These are phyloP conservation scores for Syncephalastrum sp. DNA, from an alignment of 371 early-diverging fungal genomes.

Conservation along the genomic window DNA sequence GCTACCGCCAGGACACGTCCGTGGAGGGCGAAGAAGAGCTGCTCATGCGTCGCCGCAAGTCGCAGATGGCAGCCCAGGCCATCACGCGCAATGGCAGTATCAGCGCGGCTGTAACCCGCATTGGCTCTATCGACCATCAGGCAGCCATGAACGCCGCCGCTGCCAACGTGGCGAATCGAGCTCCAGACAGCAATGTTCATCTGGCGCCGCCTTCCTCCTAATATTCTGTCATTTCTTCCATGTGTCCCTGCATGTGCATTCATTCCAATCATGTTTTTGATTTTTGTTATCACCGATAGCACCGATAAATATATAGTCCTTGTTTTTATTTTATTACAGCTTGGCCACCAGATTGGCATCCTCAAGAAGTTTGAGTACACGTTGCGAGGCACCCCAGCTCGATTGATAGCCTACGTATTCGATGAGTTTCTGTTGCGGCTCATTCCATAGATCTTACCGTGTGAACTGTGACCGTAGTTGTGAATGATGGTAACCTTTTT, in stretches of 20 bases:
- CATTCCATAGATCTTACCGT: constrained; percentile 24
- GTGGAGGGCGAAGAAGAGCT: constrained; percentile 9
- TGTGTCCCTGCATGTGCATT: not conserved
- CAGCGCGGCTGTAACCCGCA: constrained; percentile 33
- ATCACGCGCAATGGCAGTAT: constrained; percentile 38
- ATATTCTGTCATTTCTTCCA: not conserved
- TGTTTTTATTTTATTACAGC: constrained; percentile 14
- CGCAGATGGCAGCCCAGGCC: constrained; percentile 27
- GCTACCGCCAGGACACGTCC: not conserved
- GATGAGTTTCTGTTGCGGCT: not conserved
- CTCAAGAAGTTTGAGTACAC: constrained; percentile 26
- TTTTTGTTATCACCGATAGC: too few relatives aligned
- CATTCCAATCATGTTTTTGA: too few relatives aligned
- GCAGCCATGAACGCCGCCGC: not conserved
- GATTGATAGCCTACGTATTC: constrained; percentile 33
- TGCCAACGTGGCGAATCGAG: not conserved
- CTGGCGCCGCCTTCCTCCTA: constrained; percentile 5
- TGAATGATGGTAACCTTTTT: constrained; percentile 34
- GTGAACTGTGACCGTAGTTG: constrained; percentile 45
- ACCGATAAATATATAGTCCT: too few relatives aligned
- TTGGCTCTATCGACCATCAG: constrained; percentile 13
- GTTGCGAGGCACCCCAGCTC: constrained; percentile 41
- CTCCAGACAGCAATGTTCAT: not conserved
- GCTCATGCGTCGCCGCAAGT: constrained; percentile 11
- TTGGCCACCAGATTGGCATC: constrained; percentile 24